Evolutionary conservation across 2,329 filamentous ascomycete genomes (phyloP), one percentile per base, ranked within the genome.

Genomic region (Epichloe sibirici): DNA sequence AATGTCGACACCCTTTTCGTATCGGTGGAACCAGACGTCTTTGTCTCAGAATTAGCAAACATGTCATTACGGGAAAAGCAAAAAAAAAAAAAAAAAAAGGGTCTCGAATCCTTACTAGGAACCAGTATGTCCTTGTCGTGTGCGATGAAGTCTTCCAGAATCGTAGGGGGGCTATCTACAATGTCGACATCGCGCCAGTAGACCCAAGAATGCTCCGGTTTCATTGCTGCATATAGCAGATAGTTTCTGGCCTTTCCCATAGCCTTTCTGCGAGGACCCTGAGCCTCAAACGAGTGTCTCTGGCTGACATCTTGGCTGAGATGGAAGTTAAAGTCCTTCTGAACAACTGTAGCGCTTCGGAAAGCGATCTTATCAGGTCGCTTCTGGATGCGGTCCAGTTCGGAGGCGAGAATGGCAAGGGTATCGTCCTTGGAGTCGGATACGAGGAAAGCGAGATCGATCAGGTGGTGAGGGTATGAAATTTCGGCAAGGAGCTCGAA

Each of bases 141-240:
- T 21, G 88, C 88, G 62, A 95, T 86, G 61, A 98, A 94, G 63
- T 98, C 93, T 71, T 98, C 90, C 37, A 98, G 75, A 56, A 98
- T 94, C 64, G 80, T 84, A 57, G 79, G 78, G 2, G 91, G 89
- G 66, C 86, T 95, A 65, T 98, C 90, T 46, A 88, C 83, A 61
- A 98, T 96, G 68, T 98, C 93, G 48, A 95, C 90, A 67, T 98
- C 93, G 55, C 93, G 82, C 93, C 93, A 98, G 69, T 96, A 97
- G 8, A 97, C 90, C 93, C 93, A 98, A 8, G 90, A 91, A 66
- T 98, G 93, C 56, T 97, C 90, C 0, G 90, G 83, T 73, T 94
- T 95, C 62, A 98, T 66, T 3, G 93, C 85, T 0, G 88, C 77
- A 35, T 83, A 81, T 2, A 98, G 79, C 21, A 98, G 76, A 68